phyloP scores from a whole-genome alignment of 345 rosid genomes.

The Eucalyptus marginata region DNA sequence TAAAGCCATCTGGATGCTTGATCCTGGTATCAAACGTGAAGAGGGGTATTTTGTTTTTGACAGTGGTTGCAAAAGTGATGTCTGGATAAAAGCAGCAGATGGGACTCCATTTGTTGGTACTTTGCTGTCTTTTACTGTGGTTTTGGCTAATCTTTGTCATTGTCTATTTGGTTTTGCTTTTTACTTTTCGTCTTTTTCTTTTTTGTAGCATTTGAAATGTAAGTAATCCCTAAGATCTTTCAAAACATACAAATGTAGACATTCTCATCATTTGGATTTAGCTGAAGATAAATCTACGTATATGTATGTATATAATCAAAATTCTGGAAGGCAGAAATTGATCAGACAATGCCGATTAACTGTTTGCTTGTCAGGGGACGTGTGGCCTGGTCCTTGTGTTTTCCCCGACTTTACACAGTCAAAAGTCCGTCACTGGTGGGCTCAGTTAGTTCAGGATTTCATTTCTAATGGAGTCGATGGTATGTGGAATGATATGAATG shows the following conservation, averaged over 20 bases:
- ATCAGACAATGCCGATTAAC: background rate
- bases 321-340: background rate
- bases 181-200: background rate
- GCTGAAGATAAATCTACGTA: background rate
- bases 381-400: slow-evolving; percentile 94
- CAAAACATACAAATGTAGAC: background rate
- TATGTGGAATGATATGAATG: slow-evolving; percentile 98
- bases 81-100: slow-evolving; percentile 61
- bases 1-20: slow-evolving; percentile 96
- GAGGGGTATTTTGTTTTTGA: slow-evolving; percentile 58
- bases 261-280: background rate
- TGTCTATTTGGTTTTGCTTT: background rate
- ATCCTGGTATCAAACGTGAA: slow-evolving; percentile 84
- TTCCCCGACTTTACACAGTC: slow-evolving; percentile 83
- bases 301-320: background rate
- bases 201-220: background rate
- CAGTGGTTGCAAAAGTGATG: slow-evolving; percentile 51
- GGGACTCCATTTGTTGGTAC: slow-evolving; percentile 62
- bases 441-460: slow-evolving; percentile 64
- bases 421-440: slow-evolving; percentile 86
- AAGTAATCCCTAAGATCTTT: background rate
- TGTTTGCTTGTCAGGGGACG: slow-evolving; percentile 47
- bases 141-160: background rate
- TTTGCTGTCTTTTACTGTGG: background rate
- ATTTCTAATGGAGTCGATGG: slow-evolving; percentile 84